A percentile compares a stretch with the other conserved stretches of the same genome.
These are phyloP conservation scores for Fusarium sambucinum DNA, from an alignment of 2,329 filamentous ascomycete genomes.

Conservation along the genomic window DNA sequence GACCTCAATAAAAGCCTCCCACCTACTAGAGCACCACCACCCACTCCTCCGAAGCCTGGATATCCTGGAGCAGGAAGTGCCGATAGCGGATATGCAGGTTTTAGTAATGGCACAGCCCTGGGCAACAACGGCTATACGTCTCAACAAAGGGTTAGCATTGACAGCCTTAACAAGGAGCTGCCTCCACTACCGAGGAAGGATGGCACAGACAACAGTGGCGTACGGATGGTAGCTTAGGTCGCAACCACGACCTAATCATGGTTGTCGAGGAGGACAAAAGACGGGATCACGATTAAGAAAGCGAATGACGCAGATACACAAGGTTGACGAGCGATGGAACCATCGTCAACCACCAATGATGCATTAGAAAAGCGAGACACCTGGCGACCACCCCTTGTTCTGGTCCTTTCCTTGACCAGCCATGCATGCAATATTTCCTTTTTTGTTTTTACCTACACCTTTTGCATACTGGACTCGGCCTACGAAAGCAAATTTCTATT, in stretches of 20 bases:
- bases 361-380: slow-evolving; percentile 49
- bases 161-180: slow-evolving; percentile 71
- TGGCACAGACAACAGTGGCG: slow-evolving; percentile 45
- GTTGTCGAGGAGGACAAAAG: slow-evolving; percentile 37
- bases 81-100: slow-evolving; percentile 61
- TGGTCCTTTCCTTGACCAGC: slow-evolving; percentile 36
- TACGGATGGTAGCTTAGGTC: slow-evolving; percentile 52
- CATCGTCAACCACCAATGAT: slow-evolving; percentile 45
- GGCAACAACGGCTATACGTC: slow-evolving; percentile 48
- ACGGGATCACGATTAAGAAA: slow-evolving; percentile 45
- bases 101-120: slow-evolving; percentile 50
- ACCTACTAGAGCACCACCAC: slow-evolving; percentile 59
- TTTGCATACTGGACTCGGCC: slow-evolving; percentile 36
- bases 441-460: slow-evolving; percentile 32
- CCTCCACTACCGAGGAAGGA: slow-evolving; percentile 65
- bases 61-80: slow-evolving; percentile 60
- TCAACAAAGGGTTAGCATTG: slow-evolving; percentile 60
- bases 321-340: slow-evolving; percentile 46
- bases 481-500: slow-evolving; percentile 41
- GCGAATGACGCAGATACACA: slow-evolving; percentile 40
- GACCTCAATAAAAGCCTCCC: slow-evolving; percentile 51
- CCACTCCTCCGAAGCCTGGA: slow-evolving; percentile 52
- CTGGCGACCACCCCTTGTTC: slow-evolving; percentile 39
- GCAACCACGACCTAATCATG: slow-evolving; percentile 39
- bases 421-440: slow-evolving; percentile 43